Conservation (phyloP, 129 eudicot genomes). For the Tagetes erecta region DNA sequence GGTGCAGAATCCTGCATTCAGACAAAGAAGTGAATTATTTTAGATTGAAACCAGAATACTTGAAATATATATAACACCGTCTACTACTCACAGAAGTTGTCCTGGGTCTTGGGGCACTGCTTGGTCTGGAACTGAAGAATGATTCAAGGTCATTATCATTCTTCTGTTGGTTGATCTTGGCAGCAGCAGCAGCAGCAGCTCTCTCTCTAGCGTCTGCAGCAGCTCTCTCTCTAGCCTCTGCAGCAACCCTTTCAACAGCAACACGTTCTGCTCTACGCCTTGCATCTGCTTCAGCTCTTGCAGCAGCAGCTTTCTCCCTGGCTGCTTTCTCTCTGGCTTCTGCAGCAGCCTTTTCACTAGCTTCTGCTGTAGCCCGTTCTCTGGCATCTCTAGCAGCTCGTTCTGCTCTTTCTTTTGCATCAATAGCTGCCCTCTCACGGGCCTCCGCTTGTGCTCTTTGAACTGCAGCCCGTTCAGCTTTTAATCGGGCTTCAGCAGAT, state of each 20-base stretch:
- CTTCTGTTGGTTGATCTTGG: conserved; percentile 79
- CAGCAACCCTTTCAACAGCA: conserved; percentile 76
- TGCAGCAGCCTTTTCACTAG: conserved; percentile 46
- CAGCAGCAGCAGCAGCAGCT: conserved; percentile 61
- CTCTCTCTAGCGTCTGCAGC: conserved; percentile 77
- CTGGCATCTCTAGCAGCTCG: conserved; percentile 88
- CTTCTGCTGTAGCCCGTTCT: conserved; percentile 71
- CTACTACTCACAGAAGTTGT: conserved; percentile 66
- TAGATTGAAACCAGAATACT: background rate
- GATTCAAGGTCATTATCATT: conserved; percentile 94
- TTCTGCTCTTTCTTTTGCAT: conserved; percentile 88
- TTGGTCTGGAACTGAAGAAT: conserved; percentile 75
- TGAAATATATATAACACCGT: background rate
- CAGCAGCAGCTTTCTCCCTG: conserved; percentile 69
- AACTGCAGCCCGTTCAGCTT: conserved; percentile 78
- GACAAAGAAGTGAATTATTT: background rate
- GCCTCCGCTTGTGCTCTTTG: conserved; percentile 98
- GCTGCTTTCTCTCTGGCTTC: conserved; percentile 69
- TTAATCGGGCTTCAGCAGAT: conserved; percentile 73
- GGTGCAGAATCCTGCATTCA: conserved; percentile 35
- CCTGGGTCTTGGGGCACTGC: conserved; percentile 91
- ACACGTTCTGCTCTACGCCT: conserved; percentile 76
- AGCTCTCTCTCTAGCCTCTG: conserved; percentile 83
- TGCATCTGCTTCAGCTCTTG: conserved; percentile 70
- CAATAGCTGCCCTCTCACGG: conserved; percentile 94